Conservation (phyloP, 1,284 basidiomycete genomes). For the Moesziomyces antarcticus region DNA sequence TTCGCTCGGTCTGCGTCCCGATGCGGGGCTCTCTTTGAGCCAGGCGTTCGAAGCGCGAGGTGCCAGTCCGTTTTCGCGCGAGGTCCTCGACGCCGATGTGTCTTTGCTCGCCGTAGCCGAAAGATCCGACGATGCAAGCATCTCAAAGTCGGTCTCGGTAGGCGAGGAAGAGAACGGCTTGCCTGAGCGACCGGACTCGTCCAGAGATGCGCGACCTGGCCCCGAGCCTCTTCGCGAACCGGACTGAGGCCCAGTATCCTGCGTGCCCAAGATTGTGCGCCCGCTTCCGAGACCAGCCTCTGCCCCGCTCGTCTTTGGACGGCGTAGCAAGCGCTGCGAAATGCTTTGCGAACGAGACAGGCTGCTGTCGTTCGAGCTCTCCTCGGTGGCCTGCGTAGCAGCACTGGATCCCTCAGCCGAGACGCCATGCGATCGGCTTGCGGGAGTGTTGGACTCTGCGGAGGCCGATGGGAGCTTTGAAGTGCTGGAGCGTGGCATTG, state of each 20-base stretch:
- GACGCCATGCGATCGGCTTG: conserved; percentile 2
- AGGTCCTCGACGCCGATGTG: neutral
- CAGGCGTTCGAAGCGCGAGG: conserved; percentile 10
- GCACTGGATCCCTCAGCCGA: neutral
- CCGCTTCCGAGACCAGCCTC: conserved; percentile 18
- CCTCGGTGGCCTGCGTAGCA: neutral
- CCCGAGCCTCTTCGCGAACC: conserved; percentile 5
- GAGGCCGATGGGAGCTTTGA: conserved; percentile 23
- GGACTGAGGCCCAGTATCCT: neutral
- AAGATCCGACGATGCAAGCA: conserved; percentile 12
- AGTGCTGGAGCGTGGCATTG: conserved; percentile 33
- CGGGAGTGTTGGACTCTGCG: neutral
- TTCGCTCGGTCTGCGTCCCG: conserved; percentile 34
- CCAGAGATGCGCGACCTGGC: conserved; percentile 28
- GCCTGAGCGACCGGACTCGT: conserved; percentile 16
- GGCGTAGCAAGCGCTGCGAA: conserved; percentile 16
- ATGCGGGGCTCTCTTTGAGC: conserved; percentile 7
- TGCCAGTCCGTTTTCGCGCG: neutral
- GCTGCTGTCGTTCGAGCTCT: conserved; percentile 1
- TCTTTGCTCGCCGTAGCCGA: conserved; percentile 11
- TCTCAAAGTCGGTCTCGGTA: conserved; percentile 15
- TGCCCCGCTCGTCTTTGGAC: conserved; percentile 37
- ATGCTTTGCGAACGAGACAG: conserved; percentile 16
- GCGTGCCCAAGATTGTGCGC: conserved; percentile 4
- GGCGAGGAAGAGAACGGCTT: conserved; percentile 20